Conservation (phyloP, 495 filamentous ascomycete genomes). For the Penicillium chermesinum region DNA sequence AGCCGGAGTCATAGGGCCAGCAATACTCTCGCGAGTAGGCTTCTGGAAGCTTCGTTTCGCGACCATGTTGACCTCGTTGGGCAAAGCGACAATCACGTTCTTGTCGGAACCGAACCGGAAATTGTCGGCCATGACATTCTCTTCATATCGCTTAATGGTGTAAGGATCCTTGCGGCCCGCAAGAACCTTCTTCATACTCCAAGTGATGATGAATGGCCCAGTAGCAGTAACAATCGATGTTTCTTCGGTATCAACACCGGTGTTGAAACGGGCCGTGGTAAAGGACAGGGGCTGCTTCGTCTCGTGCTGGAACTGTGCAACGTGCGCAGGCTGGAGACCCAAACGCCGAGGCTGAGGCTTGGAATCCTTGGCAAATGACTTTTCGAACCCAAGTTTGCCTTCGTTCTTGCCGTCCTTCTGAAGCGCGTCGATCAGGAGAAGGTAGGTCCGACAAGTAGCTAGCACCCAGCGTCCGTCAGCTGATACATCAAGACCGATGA, state of each 20-base stretch:
- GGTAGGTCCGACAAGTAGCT: constrained; percentile 89
- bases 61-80: constrained; percentile 98
- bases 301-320: constrained; percentile 95
- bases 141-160: constrained; percentile 89
- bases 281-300: constrained; percentile 81
- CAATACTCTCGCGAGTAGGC: constrained; percentile 90
- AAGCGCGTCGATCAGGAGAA: constrained; percentile 84
- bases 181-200: constrained; percentile 86
- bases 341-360: constrained; percentile 94
- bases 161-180: constrained; percentile 78
- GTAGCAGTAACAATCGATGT: constrained; percentile 96
- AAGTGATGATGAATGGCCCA: constrained; percentile 94
- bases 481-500: constrained; percentile 89
- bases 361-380: constrained; percentile 80
- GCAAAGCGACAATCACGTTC: constrained; percentile 94
- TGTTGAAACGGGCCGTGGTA: constrained; percentile 91
- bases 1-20: constrained; percentile 53
- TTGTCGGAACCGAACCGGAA: constrained; percentile 96
- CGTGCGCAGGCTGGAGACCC: constrained; percentile 77
- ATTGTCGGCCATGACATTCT: constrained; percentile 97
- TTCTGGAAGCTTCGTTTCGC: constrained; percentile 75
- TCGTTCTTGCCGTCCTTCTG: constrained; percentile 94
- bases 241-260: constrained; percentile 70
- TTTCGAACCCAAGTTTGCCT: constrained; percentile 96
- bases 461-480: constrained; percentile 95